These are phyloP conservation scores for Pseudogymnoascus sp. DNA, from an alignment of 2,329 filamentous ascomycete species.

Conservation along the genomic window DNA sequence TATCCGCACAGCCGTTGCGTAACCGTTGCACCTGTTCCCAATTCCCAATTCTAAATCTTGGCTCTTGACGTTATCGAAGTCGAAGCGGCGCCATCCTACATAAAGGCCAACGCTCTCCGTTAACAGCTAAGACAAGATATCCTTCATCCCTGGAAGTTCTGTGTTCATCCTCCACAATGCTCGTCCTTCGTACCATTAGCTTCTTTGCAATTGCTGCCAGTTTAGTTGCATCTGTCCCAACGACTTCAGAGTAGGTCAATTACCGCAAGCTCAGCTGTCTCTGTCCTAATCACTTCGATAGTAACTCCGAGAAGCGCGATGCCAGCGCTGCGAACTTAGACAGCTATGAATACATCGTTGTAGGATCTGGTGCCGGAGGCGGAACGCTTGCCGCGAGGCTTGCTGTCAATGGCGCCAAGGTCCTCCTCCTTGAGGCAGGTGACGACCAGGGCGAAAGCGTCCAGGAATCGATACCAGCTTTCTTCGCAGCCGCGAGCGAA, in stretches of 20 bases:
- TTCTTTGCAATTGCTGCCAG: slow-evolving; percentile 10
- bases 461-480: slow-evolving; percentile 40
- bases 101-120: background rate
- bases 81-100: background rate
- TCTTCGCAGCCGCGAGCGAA: slow-evolving; percentile 38
- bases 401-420: slow-evolving; percentile 43
- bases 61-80: background rate
- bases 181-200: slow-evolving; percentile 9
- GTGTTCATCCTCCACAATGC: background rate
- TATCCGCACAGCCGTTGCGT: background rate
- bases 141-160: background rate
- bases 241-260: background rate
- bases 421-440: slow-evolving; percentile 46
- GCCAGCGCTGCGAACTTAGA: background rate
- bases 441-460: slow-evolving; percentile 38
- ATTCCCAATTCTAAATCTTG: background rate
- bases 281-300: background rate
- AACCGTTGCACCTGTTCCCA: background rate
- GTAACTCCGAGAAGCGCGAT: background rate
- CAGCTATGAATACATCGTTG: slow-evolving; percentile 45
- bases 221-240: slow-evolving; percentile 3
- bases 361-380: slow-evolving; percentile 46
- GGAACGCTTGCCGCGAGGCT: slow-evolving; percentile 43
- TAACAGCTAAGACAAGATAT: background rate
- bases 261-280: background rate